phyloP scores from a whole-genome alignment of 75 land plant species.

The Azolla pinnata region DNA sequence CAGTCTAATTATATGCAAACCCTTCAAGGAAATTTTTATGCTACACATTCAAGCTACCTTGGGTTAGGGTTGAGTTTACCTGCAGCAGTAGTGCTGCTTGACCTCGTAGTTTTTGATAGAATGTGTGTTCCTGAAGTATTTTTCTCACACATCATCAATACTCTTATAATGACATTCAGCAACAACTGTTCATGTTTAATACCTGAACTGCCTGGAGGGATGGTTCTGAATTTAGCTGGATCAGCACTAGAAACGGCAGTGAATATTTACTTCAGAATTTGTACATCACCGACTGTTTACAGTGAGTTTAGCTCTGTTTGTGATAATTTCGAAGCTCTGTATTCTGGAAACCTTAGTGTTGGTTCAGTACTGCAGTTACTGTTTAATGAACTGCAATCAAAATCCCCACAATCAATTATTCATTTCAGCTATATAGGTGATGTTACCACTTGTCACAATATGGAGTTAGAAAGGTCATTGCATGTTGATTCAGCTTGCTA shows the following conservation, averaged over 20 bases:
- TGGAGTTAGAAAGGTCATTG: background rate
- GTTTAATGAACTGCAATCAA: background rate
- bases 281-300: background rate
- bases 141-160: background rate
- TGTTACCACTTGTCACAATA: background rate
- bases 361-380: background rate
- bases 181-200: background rate
- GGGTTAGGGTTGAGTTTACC: constrained; percentile 2
- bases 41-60: background rate
- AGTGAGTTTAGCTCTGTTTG: background rate
- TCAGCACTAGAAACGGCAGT: constrained; percentile 1
- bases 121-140: background rate
- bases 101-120: background rate
- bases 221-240: constrained; percentile 2
- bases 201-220: background rate
- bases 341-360: background rate
- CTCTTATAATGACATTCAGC: background rate
- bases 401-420: constrained; percentile 1
- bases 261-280: background rate
- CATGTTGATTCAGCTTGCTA: background rate
- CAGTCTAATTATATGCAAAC: background rate
- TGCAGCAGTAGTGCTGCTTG: constrained; percentile 6
- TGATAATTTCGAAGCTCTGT: background rate
- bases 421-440: background rate
- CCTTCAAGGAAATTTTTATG: background rate